A percentile compares a stretch with the other conserved stretches of the same genome.
Evolutionary conservation across 495 filamentous ascomycete genomes (phyloP).

Genomic region (Neurospora sp.): DNA sequence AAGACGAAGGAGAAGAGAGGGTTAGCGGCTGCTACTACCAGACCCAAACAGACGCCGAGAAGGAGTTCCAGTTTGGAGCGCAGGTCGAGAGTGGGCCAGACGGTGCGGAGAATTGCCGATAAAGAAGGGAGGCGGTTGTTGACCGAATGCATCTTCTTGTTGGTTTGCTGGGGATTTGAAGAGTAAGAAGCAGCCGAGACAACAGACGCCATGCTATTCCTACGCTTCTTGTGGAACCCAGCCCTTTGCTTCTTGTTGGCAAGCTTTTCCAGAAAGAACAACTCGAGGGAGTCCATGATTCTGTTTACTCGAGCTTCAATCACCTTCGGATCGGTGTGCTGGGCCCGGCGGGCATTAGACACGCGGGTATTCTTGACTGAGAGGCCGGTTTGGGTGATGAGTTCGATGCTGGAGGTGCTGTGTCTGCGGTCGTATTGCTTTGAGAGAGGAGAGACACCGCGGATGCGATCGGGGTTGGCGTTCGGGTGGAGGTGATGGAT

Average conservation of each 20-base stretch:
- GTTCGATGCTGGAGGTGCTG: conserved; percentile 5
- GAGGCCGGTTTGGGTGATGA: conserved; percentile 9
- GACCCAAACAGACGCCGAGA: conserved; percentile 48
- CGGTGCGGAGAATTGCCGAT: conserved; percentile 53
- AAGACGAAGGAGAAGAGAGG: conserved; percentile 74
- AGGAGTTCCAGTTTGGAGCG: conserved; percentile 46
- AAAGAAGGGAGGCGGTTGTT: conserved; percentile 30
- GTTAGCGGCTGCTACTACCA: conserved; percentile 57
- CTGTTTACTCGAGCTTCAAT: not conserved
- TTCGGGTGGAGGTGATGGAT: not conserved
- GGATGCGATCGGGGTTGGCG: not conserved
- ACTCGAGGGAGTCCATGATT: conserved; percentile 17
- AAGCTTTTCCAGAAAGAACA: conserved; percentile 20
- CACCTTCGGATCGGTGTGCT: not conserved
- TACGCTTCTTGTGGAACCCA: not conserved
- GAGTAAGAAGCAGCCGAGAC: not conserved
- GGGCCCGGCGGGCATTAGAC: conserved; percentile 1
- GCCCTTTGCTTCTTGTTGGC: conserved; percentile 2
- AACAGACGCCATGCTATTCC: not conserved
- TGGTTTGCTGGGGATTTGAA: not conserved
- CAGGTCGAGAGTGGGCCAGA: conserved; percentile 55
- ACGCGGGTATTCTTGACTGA: conserved; percentile 13
- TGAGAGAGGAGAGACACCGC: not conserved
- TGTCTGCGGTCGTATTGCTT: conserved; percentile 2
- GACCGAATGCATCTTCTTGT: not conserved